Evolutionary conservation across 106 monocot species (phyloP).

Genomic region (Cymbidium sinense): DNA sequence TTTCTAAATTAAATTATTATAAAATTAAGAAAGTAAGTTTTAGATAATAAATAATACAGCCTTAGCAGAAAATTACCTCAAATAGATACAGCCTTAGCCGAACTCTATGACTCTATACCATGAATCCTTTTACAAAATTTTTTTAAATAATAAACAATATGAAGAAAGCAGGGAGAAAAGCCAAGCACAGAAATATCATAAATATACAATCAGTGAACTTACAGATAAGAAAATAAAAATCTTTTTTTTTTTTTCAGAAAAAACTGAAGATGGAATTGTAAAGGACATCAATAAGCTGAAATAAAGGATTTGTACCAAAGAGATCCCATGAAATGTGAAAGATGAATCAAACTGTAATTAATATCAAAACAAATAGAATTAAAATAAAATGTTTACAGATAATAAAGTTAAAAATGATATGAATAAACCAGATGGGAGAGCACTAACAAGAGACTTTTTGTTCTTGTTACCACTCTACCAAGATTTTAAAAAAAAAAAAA

Average conservation of each 20-base stretch:
- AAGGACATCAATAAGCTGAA: too few relatives aligned
- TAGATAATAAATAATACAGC: too few relatives aligned
- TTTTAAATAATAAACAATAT: not conserved
- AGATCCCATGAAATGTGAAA: too few relatives aligned
- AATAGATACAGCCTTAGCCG: too few relatives aligned
- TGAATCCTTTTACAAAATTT: too few relatives aligned
- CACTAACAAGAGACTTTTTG: not conserved
- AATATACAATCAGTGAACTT: not conserved
- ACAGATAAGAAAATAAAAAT: not conserved
- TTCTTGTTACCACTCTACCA: not conserved
- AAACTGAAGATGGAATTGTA: too few relatives aligned
- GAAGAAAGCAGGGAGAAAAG: not conserved
- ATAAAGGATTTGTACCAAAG: too few relatives aligned
- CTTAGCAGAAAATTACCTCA: too few relatives aligned
- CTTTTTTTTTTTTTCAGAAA: too few relatives aligned
- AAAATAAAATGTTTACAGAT: constrained; percentile 2
- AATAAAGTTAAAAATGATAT: not conserved
- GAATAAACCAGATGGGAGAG: not conserved
- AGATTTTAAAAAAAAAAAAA: not conserved
- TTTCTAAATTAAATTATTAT: too few relatives aligned
- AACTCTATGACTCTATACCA: not conserved
- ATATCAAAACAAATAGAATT: not conserved
- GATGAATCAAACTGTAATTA: not conserved
- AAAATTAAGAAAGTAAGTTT: too few relatives aligned
- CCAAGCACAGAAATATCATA: not conserved